Evolutionary conservation across 257 asterid genomes (phyloP).

Genomic region (Hygrophila difformis): DNA sequence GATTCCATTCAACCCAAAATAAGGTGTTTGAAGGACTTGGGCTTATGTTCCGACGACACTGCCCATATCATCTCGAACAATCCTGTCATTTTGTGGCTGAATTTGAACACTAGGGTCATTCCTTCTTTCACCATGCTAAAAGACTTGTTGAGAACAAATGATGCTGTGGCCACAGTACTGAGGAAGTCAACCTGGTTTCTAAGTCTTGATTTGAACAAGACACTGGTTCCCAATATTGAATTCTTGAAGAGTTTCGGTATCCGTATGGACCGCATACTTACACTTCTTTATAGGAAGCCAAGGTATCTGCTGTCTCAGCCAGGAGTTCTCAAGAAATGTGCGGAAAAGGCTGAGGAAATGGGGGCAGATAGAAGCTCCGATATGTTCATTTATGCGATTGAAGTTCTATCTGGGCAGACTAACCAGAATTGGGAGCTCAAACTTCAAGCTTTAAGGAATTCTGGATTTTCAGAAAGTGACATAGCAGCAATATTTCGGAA

Average conservation of each 20-base stretch:
- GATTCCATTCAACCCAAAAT: slow-evolving; percentile 25
- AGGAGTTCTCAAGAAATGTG: slow-evolving; percentile 15
- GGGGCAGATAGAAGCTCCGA: slow-evolving; percentile 17
- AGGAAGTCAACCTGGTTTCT: slow-evolving; percentile 16
- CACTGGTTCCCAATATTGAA: slow-evolving; percentile 26
- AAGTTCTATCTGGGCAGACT: slow-evolving; percentile 15
- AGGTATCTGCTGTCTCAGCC: slow-evolving; percentile 19
- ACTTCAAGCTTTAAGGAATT: slow-evolving; percentile 16
- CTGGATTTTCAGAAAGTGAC: slow-evolving; percentile 32
- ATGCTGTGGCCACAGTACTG: slow-evolving; percentile 18
- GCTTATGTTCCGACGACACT: slow-evolving; percentile 4
- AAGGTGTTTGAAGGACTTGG: slow-evolving; percentile 20
- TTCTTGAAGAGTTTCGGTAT: slow-evolving; percentile 26
- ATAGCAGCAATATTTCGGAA: slow-evolving; percentile 15
- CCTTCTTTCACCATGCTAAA: slow-evolving; percentile 9
- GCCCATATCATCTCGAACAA: slow-evolving; percentile 4
- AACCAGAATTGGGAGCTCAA: slow-evolving; percentile 22
- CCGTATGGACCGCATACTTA: slow-evolving; percentile 8
- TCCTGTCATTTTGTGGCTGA: not conserved
- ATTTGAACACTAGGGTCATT: not conserved
- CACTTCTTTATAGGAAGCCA: slow-evolving; percentile 6
- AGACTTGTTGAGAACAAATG: slow-evolving; percentile 8
- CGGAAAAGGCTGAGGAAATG: slow-evolving; percentile 15
- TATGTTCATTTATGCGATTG: slow-evolving; percentile 13
- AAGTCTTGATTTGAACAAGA: slow-evolving; percentile 21